Base-by-base conservation (phyloP, 805 yeast genomes). In the Suhomyces sp. region DNA sequence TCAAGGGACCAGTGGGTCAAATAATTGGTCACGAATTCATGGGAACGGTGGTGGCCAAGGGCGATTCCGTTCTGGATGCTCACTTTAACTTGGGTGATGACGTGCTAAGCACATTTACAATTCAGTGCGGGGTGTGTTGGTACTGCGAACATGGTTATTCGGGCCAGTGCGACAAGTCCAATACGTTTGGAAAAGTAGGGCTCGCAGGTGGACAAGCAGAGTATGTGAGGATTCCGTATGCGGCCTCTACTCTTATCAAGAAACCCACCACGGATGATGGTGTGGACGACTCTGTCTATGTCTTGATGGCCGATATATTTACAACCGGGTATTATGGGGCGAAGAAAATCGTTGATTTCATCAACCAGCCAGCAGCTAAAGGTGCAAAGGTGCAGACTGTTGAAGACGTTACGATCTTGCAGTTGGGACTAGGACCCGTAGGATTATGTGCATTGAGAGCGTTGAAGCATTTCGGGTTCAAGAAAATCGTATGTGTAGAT, bases 141-240 rank as follows among this genome's bases (percentile, higher is more conserved):
- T 82, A 78, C 56, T 83, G 87, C 60, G 59, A 70, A 48, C 76
- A 77, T 49, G 85, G 85, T 1, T 69, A 75, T 49, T 73, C 84
- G 9, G 82, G 84, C 1, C 78, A 79, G 46, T 83, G 88, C 63
- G 77, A 73, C 24, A 67, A 71, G 21, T 76, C 84, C 45, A 78
- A 73, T 59, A 82, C 84, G 12, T 83, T 83, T 64, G 87, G 87
- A 2, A 80, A 83, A 44, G 64, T 75, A 29, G 81, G 79, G 0
- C 65, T 82, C 17, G 79, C 81, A 53, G 87, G 87, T 1, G 86
- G 82, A 1, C 87, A 83, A 58, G 86, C 86, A 1, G 85, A 83
- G 60, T 83, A 76, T 57, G 82, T 81, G 13, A 61, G 82, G 22
- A 77, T 83, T n/a, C 87, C 87, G 7, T 72, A 66, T 53, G 87